These are phyloP conservation scores for Sporisorium scitamineum DNA, from an alignment of 1,284 basidiomycete species.

Conservation along the genomic window DNA sequence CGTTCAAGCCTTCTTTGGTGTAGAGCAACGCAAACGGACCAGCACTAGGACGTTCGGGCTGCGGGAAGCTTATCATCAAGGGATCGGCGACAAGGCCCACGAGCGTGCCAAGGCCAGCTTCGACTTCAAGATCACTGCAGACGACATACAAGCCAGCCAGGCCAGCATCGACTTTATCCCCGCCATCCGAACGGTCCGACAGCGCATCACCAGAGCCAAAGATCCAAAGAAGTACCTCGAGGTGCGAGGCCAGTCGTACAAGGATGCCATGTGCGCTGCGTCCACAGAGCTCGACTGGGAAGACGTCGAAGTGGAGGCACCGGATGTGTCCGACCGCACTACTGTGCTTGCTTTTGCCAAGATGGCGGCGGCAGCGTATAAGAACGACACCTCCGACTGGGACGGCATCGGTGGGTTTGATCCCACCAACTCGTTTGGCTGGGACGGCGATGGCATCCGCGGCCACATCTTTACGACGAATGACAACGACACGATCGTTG, in stretches of 20 bases:
- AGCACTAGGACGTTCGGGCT: conserved; percentile 33
- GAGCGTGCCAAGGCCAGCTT: conserved; percentile 30
- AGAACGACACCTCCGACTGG: conserved; percentile 49
- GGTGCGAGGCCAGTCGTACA: conserved; percentile 43
- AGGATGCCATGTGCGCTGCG: conserved; percentile 40
- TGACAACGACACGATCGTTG: conserved; percentile 82
- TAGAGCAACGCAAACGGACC: not conserved
- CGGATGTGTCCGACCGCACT: conserved; percentile 80
- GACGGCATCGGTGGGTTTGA: conserved; percentile 63
- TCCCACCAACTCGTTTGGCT: conserved; percentile 83
- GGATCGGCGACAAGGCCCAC: conserved; percentile 37
- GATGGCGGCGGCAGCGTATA: conserved; percentile 93
- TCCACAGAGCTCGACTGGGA: conserved; percentile 70
- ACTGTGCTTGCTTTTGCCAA: conserved; percentile 87
- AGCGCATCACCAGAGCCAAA: conserved; percentile 43
- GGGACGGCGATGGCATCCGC: conserved; percentile 89
- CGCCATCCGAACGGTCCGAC: conserved; percentile 31
- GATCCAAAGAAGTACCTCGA: conserved; percentile 42
- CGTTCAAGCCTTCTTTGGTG: conserved; percentile 1
- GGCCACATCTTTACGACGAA: conserved; percentile 78
- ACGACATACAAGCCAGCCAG: conserved; percentile 16
- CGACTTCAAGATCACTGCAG: conserved; percentile 40
- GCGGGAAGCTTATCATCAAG: conserved; percentile 49
- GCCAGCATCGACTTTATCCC: conserved; percentile 32
- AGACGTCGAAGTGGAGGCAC: conserved; percentile 72